phyloP scores from a whole-genome alignment of 495 filamentous ascomycete species.

The Lepraria neglecta region DNA sequence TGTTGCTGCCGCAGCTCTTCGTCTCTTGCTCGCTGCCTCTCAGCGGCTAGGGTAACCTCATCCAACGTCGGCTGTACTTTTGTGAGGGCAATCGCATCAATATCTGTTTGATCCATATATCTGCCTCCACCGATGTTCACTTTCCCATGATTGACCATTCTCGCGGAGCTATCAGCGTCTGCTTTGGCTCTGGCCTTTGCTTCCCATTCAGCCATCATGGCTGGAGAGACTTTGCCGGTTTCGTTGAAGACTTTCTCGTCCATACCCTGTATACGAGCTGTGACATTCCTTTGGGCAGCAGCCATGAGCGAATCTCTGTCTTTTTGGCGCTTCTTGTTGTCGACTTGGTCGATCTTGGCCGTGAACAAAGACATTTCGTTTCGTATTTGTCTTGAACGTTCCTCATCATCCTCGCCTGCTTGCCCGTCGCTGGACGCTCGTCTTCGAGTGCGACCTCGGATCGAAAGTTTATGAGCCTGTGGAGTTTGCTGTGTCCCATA shows the following conservation, averaged over 20 bases:
- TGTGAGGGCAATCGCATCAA: conserved; percentile 71
- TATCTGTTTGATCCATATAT: conserved; percentile 68
- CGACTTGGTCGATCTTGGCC: conserved; percentile 58
- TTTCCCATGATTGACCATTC: conserved; percentile 51
- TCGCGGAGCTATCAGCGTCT: conserved; percentile 55
- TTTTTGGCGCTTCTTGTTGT: conserved; percentile 63
- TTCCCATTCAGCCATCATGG: conserved; percentile 70
- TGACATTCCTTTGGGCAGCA: conserved; percentile 77
- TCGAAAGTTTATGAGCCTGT: conserved; percentile 46
- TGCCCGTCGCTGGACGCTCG: conserved; percentile 67
- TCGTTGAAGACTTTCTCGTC: conserved; percentile 71
- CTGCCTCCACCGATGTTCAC: conserved; percentile 77
- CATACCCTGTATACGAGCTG: conserved; percentile 66
- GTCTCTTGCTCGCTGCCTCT: conserved; percentile 56
- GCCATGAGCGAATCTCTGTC: conserved; percentile 72
- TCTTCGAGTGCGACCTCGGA: conserved; percentile 50
- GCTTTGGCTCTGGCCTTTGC: conserved; percentile 62
- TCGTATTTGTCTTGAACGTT: conserved; percentile 65
- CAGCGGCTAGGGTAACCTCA: conserved; percentile 73
- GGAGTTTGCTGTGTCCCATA: conserved; percentile 54
- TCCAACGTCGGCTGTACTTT: conserved; percentile 87
- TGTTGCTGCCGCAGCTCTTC: conserved; percentile 51
- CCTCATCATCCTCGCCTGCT: conserved; percentile 54
- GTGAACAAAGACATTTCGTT: conserved; percentile 72
- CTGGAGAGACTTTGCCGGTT: conserved; percentile 67